A percentile compares a stretch with the other conserved stretches of the same genome.
Evolutionary conservation across 805 yeast genomes (phyloP).

Genomic region (Zygosaccharomyces gambellarensis): DNA sequence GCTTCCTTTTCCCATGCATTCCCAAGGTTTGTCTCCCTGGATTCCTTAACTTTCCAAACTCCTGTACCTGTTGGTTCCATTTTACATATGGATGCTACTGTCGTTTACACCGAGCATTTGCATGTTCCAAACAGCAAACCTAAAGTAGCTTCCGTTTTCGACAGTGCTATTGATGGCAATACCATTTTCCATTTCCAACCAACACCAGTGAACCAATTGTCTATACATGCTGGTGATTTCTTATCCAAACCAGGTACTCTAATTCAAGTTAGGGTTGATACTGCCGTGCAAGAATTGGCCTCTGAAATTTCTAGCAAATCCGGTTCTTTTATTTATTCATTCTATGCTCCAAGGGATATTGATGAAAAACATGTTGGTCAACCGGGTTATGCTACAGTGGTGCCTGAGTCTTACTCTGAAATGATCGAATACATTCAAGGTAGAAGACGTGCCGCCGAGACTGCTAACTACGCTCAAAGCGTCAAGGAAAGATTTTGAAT

Average conservation of each 20-base stretch:
- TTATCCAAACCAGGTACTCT: conserved; percentile 77
- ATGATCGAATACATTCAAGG: conserved; percentile 91
- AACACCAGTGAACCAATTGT: conserved; percentile 51
- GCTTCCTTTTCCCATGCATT: conserved; percentile 81
- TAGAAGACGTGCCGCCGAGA: conserved; percentile 81
- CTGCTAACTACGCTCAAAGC: conserved; percentile 53
- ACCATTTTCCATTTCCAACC: conserved; percentile 47
- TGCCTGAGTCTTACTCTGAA: conserved; percentile 84
- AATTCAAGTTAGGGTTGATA: conserved; percentile 84
- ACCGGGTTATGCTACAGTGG: conserved; percentile 67
- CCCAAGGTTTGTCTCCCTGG: conserved; percentile 86
- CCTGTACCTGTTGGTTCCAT: conserved; percentile 97
- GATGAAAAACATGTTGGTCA: conserved; percentile 29
- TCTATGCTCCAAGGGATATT: conserved; percentile 67
- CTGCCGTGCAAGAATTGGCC: conserved; percentile 66
- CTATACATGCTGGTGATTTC: conserved; percentile 50
- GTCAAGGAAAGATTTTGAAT: conserved; percentile 5
- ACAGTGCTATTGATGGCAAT: conserved; percentile 20
- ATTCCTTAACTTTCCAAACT: conserved; percentile 84
- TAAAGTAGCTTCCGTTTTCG: conserved; percentile 29
- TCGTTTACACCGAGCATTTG: conserved; percentile 81
- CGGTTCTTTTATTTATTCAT: conserved; percentile 85
- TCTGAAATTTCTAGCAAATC: conserved; percentile 60
- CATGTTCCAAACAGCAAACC: conserved; percentile 36
- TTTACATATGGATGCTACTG: conserved; percentile 71